Base-by-base conservation (phyloP, 768 basidiomycete species). In the Ephemerocybe angulata region DNA sequence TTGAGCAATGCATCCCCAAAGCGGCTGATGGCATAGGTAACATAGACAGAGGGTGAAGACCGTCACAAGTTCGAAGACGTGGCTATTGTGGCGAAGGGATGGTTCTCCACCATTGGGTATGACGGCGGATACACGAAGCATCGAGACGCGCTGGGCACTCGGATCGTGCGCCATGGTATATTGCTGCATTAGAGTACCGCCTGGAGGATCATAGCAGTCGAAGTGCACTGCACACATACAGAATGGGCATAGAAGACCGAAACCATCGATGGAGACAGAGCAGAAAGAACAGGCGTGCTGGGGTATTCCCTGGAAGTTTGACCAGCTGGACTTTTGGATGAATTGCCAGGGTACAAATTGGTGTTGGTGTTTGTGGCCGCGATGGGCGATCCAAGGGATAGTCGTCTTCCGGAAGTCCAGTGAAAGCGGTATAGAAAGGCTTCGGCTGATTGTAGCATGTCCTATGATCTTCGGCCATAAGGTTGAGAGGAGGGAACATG, bases 31-130 rank as follows among this genome's bases (percentile, higher is more conserved):
- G 65, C 91, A 94, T 3, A 77, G 63, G 56, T 80, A 76, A 64
- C 91, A 94, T 8, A 87, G 75, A n/a, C 81, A 80, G 7, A 92
- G 67, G 24, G 83, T 87, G 70, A 93, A 92, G 40, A 89, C 66
- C 61, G 87, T 91, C 56, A 84, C 79, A 8, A 70, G 62, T 37
- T 70, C 67, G 65, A 93, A 85, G 1, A 63, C 60, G 62, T 92
- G 89, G 29, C 71, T 64, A 13, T 71, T 70, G 29, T 65, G 62
- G 46, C 58, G 59, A 58, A 59, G 13, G 60, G 52, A 21, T 52
- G 58, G 17, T 29, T 54, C 29, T 13, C 54, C 40, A 44, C 70
- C 68, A 31, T 67, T 62, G 21, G 70, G 63, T 13, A 79, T 65
- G 41, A 83, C 60, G 28, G 70, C 65, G 28, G 84, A 88, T 63